Conservation (phyloP, 2,329 filamentous ascomycete species). For the Xylariomycetidae sp. region DNA sequence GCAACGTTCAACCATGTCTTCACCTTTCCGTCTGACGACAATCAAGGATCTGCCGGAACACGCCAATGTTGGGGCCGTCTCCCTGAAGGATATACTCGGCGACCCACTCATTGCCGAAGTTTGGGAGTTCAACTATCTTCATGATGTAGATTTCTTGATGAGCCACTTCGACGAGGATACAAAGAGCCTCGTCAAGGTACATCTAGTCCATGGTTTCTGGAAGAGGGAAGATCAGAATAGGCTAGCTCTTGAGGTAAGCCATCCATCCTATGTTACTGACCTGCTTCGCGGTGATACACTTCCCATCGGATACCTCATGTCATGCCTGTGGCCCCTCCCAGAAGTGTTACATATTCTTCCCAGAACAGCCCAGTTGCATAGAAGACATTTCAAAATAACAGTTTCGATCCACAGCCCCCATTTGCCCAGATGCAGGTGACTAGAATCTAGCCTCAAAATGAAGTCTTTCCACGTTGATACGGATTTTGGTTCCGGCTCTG, state of each 20-base stretch:
- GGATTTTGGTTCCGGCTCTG: too few relatives aligned
- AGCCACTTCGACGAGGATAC: slow-evolving; percentile 48
- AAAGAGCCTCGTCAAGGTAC: slow-evolving; percentile 43
- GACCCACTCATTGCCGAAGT: slow-evolving; percentile 69
- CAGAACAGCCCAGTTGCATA: too few relatives aligned
- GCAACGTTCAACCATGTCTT: slow-evolving; percentile 34
- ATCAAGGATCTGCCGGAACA: slow-evolving; percentile 58
- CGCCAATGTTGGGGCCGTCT: slow-evolving; percentile 62
- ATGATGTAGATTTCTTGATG: slow-evolving; percentile 56
- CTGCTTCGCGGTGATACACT: too few relatives aligned
- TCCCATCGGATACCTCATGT: too few relatives aligned
- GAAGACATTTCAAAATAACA: too few relatives aligned
- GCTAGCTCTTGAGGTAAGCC: slow-evolving; percentile 53
- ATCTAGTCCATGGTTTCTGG: slow-evolving; percentile 60
- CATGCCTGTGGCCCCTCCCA: too few relatives aligned
- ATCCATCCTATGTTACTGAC: too few relatives aligned
- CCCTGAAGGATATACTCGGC: slow-evolving; percentile 63
- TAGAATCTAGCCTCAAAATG: too few relatives aligned
- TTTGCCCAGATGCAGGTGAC: too few relatives aligned
- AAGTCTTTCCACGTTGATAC: too few relatives aligned
- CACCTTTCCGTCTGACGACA: slow-evolving; percentile 68
- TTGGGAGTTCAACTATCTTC: slow-evolving; percentile 67
- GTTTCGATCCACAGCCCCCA: too few relatives aligned
- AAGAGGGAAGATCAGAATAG: slow-evolving; percentile 61
- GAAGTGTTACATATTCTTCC: too few relatives aligned